Conservation (phyloP, 805 yeast species). For the Candida maltosa region DNA sequence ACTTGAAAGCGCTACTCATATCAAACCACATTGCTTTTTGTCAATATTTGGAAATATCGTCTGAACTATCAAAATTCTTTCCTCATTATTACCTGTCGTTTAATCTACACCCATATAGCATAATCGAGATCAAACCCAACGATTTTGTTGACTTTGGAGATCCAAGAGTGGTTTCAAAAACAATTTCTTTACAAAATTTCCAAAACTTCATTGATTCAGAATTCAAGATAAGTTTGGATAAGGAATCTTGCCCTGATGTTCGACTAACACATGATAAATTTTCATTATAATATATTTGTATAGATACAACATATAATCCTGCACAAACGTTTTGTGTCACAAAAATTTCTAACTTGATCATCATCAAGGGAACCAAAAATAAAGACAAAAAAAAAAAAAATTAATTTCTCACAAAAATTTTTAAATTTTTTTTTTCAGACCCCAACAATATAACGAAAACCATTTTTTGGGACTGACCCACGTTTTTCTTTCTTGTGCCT, state of each 20-base stretch:
- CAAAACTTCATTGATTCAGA: conserved; percentile 5
- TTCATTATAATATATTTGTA: too few species aligned
- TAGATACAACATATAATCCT: too few species aligned
- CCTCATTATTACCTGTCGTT: too few species aligned
- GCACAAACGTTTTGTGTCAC: too few species aligned
- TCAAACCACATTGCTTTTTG: conserved; percentile 1
- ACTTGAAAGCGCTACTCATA: conserved; percentile 3
- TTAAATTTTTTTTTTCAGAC: too few species aligned
- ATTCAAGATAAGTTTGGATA: not conserved
- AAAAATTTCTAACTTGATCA: too few species aligned
- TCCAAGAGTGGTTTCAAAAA: conserved; percentile 2
- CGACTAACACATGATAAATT: conserved; percentile 1
- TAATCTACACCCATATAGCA: conserved; percentile 4
- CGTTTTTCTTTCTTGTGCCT: too few species aligned
- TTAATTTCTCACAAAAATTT: too few species aligned
- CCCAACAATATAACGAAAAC: too few species aligned
- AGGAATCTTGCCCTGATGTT: not conserved
- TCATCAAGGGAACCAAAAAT: too few species aligned
- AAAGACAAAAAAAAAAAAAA: too few species aligned
- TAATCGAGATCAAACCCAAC: conserved; percentile 9
- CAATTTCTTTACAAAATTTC: conserved; percentile 1
- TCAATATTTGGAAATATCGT: not conserved
- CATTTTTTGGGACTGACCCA: too few species aligned
- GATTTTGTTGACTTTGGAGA: conserved; percentile 13
- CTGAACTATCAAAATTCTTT: not conserved